phyloP scores from a whole-genome alignment of 805 yeast species.

The Wickerhamomyces xylosicus region DNA sequence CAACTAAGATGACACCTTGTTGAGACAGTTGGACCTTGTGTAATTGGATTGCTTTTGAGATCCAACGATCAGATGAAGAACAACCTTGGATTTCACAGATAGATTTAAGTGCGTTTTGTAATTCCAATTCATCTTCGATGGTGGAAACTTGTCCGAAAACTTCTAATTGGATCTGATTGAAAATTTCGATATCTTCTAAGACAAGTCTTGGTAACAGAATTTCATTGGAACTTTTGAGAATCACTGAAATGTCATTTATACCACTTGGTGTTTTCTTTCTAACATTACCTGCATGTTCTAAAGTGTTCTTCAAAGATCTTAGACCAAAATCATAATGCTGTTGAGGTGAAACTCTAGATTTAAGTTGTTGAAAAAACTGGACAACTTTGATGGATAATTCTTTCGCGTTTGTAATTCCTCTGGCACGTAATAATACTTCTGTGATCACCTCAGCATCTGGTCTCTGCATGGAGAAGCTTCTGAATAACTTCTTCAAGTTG shows the following conservation, averaged over 20 bases:
- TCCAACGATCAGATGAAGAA: conserved; percentile 30
- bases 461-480: conserved; percentile 60
- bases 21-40: conserved; percentile 49
- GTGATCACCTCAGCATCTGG: conserved; percentile 67
- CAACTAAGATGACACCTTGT: conserved; percentile 77
- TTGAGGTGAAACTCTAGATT: conserved; percentile 36
- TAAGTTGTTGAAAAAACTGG: conserved; percentile 39
- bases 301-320: conserved; percentile 63
- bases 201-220: conserved; percentile 62
- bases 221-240: conserved; percentile 46
- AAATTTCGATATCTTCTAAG: conserved; percentile 36
- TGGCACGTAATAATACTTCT: conserved; percentile 60
- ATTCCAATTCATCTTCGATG: conserved; percentile 20
- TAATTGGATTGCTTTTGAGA: conserved; percentile 49
- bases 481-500: conserved; percentile 68
- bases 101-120: conserved; percentile 13
- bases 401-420: conserved; percentile 49
- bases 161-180: neutral
- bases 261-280: too few species aligned
- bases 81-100: conserved; percentile 25
- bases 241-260: conserved; percentile 24
- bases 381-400: conserved; percentile 39
- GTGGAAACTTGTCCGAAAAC: conserved; percentile 31
- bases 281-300: conserved; percentile 46
- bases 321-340: conserved; percentile 86